These are phyloP conservation scores for Umbelopsis ramanniana DNA, from an alignment of 192 early-diverging fungal species.

Conservation along the genomic window DNA sequence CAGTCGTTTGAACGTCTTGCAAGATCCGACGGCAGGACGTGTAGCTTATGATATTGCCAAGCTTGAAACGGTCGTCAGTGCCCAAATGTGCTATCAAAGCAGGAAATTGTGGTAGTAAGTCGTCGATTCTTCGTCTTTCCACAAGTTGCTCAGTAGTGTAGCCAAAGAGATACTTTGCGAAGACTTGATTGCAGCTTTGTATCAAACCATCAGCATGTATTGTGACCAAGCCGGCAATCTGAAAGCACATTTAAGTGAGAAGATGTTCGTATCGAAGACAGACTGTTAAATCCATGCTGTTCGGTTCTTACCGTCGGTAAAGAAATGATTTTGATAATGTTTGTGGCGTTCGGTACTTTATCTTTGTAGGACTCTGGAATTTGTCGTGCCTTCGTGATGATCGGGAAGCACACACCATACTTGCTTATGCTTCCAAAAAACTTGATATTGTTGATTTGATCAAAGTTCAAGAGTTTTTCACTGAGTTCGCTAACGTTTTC, in stretches of 20 bases:
- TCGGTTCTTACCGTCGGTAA: constrained; percentile 45
- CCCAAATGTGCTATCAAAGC: constrained; percentile 48
- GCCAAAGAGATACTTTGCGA: constrained; percentile 71
- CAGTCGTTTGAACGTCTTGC: constrained; percentile 8
- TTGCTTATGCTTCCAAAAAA: constrained; percentile 61
- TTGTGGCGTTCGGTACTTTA: constrained; percentile 23
- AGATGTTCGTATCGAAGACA: neutral
- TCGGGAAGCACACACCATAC: constrained; percentile 51
- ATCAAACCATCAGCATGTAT: constrained; percentile 53
- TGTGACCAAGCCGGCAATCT: constrained; percentile 65
- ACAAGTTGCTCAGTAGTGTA: constrained; percentile 50
- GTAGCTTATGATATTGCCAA: constrained; percentile 18
- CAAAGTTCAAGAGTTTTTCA: constrained; percentile 35
- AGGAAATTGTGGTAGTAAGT: constrained; percentile 64
- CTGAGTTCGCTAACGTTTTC: neutral
- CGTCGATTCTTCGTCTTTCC: constrained; percentile 54
- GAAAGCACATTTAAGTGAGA: neutral
- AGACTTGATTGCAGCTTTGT: constrained; percentile 61
- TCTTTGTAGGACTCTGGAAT: constrained; percentile 24
- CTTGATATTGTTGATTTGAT: constrained; percentile 55
- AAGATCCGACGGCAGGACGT: neutral
- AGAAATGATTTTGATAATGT: constrained; percentile 59
- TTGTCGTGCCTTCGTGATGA: constrained; percentile 30
- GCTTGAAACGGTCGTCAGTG: constrained; percentile 32
- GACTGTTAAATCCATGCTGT: neutral